Evolutionary conservation across 495 filamentous ascomycete genomes (phyloP).

Genomic region (Friedmanniomyces endolithicus): DNA sequence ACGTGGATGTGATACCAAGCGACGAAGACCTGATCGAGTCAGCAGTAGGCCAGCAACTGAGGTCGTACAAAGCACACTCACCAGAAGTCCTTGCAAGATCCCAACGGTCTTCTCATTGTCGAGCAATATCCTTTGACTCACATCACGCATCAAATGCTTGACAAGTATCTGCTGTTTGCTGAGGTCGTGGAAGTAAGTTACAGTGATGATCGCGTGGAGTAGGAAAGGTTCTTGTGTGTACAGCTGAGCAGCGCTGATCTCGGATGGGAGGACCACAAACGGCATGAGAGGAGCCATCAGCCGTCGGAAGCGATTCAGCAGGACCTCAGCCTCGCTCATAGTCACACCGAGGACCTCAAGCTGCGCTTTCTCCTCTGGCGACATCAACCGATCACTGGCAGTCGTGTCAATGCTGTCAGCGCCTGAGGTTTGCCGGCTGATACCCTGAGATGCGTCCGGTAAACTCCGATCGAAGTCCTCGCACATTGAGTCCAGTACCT

Average conservation of each 20-base stretch:
- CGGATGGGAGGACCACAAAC: constrained; percentile 33
- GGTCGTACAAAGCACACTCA: constrained; percentile 35
- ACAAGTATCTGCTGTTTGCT: constrained; percentile 30
- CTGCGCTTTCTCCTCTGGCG: background rate
- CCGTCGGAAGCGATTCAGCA: constrained; percentile 32
- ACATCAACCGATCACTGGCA: background rate
- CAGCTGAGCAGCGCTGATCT: constrained; percentile 37
- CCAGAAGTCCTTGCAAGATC: constrained; percentile 43
- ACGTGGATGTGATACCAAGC: constrained; percentile 17
- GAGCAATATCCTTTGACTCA: constrained; percentile 39
- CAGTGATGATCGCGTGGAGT: constrained; percentile 44
- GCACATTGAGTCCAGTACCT: background rate
- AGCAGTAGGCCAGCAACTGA: constrained; percentile 18
- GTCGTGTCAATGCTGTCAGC: background rate
- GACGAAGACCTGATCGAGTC: constrained; percentile 8
- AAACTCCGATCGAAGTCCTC: background rate
- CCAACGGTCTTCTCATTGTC: constrained; percentile 41
- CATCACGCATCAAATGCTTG: constrained; percentile 30
- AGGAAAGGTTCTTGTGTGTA: constrained; percentile 38
- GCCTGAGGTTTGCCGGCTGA: background rate
- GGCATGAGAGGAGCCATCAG: constrained; percentile 35
- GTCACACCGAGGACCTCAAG: constrained; percentile 16
- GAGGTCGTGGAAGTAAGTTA: constrained; percentile 25
- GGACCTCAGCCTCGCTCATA: constrained; percentile 31
- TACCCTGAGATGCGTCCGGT: background rate